phyloP scores from a whole-genome alignment of 1,284 basidiomycete genomes.

The Trametes pubescens region DNA sequence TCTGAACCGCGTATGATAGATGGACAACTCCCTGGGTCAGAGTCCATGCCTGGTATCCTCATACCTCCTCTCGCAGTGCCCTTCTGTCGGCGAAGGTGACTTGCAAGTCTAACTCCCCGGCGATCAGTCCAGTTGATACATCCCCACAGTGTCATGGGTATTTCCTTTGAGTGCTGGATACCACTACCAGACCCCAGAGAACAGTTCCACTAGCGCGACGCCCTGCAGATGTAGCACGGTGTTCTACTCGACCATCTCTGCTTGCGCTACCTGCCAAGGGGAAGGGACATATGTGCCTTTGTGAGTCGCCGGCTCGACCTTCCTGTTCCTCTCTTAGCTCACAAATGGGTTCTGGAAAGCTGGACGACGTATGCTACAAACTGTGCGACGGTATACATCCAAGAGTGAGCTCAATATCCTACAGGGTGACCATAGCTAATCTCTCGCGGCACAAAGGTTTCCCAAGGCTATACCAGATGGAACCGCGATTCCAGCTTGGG shows the following conservation, averaged over 20 bases:
- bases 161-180: conserved; percentile 19
- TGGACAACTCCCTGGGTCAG: conserved; percentile 27
- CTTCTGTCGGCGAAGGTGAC: not conserved
- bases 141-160: conserved; percentile 19
- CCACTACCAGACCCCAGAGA: conserved; percentile 25
- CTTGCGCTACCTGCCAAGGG: conserved; percentile 27
- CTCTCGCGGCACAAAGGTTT: conserved; percentile 1
- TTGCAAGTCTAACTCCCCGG: too few relatives aligned
- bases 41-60: conserved; percentile 30
- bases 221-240: conserved; percentile 29
- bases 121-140: too few relatives aligned
- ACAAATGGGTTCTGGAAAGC: not conserved
- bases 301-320: conserved; percentile 2
- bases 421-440: not conserved
- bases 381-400: conserved; percentile 19
- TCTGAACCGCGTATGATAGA: conserved; percentile 9
- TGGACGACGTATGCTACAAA: conserved; percentile 22
- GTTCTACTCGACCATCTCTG: conserved; percentile 23
- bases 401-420: conserved; percentile 8
- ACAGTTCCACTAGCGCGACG: conserved; percentile 17
- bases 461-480: conserved; percentile 19
- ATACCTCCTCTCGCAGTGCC: conserved; percentile 27
- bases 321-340: not conserved
- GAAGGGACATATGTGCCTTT: conserved; percentile 13
- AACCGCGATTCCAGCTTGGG: conserved; percentile 28